Base-by-base conservation (phyloP, 2,329 filamentous ascomycete genomes). In the Aspergillus transmontanensis region DNA sequence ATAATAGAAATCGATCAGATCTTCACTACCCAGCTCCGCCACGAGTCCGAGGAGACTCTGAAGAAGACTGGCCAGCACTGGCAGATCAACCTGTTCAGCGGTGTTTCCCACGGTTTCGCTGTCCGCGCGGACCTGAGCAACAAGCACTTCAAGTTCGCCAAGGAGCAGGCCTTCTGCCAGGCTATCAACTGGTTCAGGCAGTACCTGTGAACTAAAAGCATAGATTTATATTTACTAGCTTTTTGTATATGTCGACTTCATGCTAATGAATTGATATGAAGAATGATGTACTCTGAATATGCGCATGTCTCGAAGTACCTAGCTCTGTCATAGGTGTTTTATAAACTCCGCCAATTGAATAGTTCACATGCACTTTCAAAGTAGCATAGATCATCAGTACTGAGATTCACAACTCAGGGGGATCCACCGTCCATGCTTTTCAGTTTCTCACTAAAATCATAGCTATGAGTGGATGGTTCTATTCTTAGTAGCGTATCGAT, bases 121-220 rank as follows among this genome's bases (percentile, higher is more conserved):
- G 88, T 93, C 2, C 86, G 91, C 60, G 84, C 83, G 32, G 90
- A 95, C 73, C 63, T 84, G 36, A 83, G 72, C 64, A 83, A 88
- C 66, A 84, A 83, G 75, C 67, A 81, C 53, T 76, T 86, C 72
- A 87, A 85, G 75, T 94, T 85, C 71, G 89, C 90, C 43, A 94
- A 92, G 84, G 91, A 96, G 79, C 87, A 90, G 79, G 92, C 92
- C 6, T 95, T 95, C 75, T 72, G 84, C 67, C 92, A 95, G 82
- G 91, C 91, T 41, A 83, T 93, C 58, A 76, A 82, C 58, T 96
- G 92, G 92, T 93, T 96, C 69, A 85, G 91, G 68, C 82, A 88
- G 76, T 82, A 85, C 75, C 75, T 90, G 65, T 77, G 72, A 70
- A 69, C 46, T n/a, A 19, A 48, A 32, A 19, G 26, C 50, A 28